Percentiles rank a stretch among this genome's conserved stretches.
Conservation (phyloP, 306 rosid species). For the Bauhinia variegata region DNA sequence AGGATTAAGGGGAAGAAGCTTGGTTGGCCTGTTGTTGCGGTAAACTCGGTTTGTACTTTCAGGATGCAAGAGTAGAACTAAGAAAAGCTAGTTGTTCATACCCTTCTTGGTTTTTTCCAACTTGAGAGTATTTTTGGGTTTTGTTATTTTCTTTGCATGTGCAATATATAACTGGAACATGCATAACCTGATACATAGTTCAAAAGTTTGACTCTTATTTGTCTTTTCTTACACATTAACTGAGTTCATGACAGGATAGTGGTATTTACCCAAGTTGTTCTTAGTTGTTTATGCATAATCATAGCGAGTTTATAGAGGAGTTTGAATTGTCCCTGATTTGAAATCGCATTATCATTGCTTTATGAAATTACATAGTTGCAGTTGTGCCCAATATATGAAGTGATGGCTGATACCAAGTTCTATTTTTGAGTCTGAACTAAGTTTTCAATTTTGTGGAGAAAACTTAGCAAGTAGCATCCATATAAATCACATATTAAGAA, state of each 20-base stretch:
- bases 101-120: constrained; percentile 7
- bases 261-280: constrained; percentile 26
- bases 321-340: constrained; percentile 3
- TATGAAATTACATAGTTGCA: not conserved
- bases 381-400: not conserved
- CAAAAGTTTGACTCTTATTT: constrained; percentile 9
- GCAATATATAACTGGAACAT: constrained; percentile 6
- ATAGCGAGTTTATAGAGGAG: not conserved
- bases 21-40: not conserved
- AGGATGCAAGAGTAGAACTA: constrained; percentile 5
- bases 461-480: not conserved
- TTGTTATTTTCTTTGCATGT: constrained; percentile 6
- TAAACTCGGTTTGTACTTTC: constrained; percentile 15
- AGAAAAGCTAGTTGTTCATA: not conserved
- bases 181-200: not conserved
- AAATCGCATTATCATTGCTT: not conserved
- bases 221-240: not conserved
- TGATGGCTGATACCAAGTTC: not conserved
- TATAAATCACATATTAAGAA: not conserved
- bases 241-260: not conserved
- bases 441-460: constrained; percentile 13
- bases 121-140: not conserved
- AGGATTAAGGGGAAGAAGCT: not conserved
- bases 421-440: not conserved
- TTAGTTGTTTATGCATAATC: constrained; percentile 3